phyloP scores from a whole-genome alignment of 805 yeast genomes.

The Zygotorulaspora chibaensis region DNA sequence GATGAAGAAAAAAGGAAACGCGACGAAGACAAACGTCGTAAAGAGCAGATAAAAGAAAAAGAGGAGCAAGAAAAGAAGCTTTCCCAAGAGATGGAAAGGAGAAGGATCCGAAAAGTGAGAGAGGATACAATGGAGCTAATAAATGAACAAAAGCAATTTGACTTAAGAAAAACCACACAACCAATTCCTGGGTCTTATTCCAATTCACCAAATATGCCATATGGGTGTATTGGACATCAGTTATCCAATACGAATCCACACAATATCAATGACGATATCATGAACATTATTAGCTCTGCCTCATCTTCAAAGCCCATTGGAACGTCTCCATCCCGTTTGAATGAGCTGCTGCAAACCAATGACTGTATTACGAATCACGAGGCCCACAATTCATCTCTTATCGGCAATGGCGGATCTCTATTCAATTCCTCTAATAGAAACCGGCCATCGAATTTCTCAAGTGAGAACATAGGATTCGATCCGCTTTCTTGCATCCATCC shows the following conservation, averaged over 20 bases:
- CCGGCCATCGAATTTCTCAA: slow-evolving; percentile 1
- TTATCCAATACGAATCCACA: slow-evolving; percentile 1
- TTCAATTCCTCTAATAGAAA: slow-evolving; percentile 6
- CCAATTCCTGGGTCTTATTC: slow-evolving; percentile 16
- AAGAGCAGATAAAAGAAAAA: slow-evolving; percentile 35
- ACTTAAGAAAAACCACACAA: slow-evolving; percentile 6
- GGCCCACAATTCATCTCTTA: not conserved
- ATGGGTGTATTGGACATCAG: slow-evolving; percentile 9
- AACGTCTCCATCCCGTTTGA: slow-evolving; percentile 21
- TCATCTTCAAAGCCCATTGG: slow-evolving; percentile 23
- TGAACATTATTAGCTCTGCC: slow-evolving; percentile 28
- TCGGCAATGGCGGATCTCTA: slow-evolving; percentile 1
- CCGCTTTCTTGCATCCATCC: slow-evolving; percentile 5
- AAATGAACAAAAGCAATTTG: slow-evolving; percentile 23
- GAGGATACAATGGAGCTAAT: slow-evolving; percentile 9
- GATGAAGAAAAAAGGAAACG: slow-evolving; percentile 32
- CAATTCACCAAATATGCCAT: slow-evolving; percentile 18
- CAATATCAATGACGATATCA: slow-evolving; percentile 25
- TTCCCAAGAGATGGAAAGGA: slow-evolving; percentile 34
- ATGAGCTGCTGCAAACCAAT: slow-evolving; percentile 13
- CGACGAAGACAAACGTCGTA: slow-evolving; percentile 23
- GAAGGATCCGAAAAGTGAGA: slow-evolving; percentile 13
- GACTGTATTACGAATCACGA: slow-evolving; percentile 1
- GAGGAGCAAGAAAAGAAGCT: slow-evolving; percentile 35
- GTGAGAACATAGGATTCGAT: slow-evolving; percentile 4